These are phyloP conservation scores for Carex scoparia DNA, from an alignment of 176 grass and related monocot genomes.

Conservation along the genomic window DNA sequence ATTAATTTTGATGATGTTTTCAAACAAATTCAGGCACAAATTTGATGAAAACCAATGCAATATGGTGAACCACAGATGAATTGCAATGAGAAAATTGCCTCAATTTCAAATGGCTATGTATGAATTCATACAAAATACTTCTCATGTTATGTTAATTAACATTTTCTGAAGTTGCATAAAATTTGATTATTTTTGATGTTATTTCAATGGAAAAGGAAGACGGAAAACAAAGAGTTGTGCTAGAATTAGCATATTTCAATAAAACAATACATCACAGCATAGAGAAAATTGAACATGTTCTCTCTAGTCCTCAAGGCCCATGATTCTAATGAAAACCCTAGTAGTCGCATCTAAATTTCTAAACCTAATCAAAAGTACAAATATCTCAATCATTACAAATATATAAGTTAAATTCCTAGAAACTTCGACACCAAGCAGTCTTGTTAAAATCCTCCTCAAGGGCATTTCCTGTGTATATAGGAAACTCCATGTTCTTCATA, in stretches of 20 bases:
- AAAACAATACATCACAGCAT: not conserved
- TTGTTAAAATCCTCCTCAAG: constrained; percentile 34
- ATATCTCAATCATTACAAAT: not conserved
- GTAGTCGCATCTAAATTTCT: not conserved
- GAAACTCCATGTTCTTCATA: constrained; percentile 98
- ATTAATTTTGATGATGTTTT: too few species aligned
- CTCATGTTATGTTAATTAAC: not conserved
- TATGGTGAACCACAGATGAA: not conserved
- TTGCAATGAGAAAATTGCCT: not conserved
- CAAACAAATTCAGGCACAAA: too few species aligned
- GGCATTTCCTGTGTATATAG: constrained; percentile 97
- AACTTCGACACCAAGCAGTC: not conserved
- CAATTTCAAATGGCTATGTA: not conserved
- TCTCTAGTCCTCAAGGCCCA: not conserved
- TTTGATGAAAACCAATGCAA: not conserved
- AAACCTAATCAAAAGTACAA: not conserved
- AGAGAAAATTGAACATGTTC: not conserved
- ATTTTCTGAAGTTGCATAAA: not conserved
- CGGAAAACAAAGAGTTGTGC: not conserved
- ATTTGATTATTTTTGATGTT: not conserved
- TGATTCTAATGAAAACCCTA: not conserved
- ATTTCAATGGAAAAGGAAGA: not conserved
- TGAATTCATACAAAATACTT: not conserved
- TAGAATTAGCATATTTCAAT: not conserved
- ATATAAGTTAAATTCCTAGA: not conserved